Conservation (phyloP, 495 filamentous ascomycete species). For the Hypoxylon intermedium region DNA sequence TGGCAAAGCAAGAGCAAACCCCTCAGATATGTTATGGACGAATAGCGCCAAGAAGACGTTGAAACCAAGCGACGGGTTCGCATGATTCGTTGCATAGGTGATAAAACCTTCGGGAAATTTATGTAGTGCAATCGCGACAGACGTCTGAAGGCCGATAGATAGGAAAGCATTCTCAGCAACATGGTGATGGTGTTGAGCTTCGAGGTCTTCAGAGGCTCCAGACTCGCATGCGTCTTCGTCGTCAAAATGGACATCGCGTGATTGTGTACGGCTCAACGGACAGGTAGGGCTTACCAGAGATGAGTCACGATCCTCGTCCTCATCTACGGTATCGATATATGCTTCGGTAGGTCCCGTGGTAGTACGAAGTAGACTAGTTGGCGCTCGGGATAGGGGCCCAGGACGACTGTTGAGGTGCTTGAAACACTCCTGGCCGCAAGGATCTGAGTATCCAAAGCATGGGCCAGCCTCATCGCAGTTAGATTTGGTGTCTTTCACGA, state of each 20-base stretch:
- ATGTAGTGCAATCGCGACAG: conserved; percentile 91
- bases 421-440: conserved; percentile 84
- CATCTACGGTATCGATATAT: conserved; percentile 35
- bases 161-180: conserved; percentile 95
- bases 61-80: conserved; percentile 83
- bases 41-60: conserved; percentile 94
- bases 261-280: conserved; percentile 41
- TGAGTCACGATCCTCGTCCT: conserved; percentile 35
- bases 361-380: conserved; percentile 38
- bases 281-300: conserved; percentile 35
- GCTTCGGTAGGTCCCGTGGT: conserved; percentile 19
- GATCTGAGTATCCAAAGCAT: conserved; percentile 84
- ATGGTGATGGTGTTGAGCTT: conserved; percentile 83
- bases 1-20: conserved; percentile 91
- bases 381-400: conserved; percentile 30
- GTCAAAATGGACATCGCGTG: conserved; percentile 37
- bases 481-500: conserved; percentile 71
- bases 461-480: conserved; percentile 77
- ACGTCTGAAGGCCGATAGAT: conserved; percentile 90
- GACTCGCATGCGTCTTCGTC: conserved; percentile 41
- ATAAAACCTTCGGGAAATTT: conserved; percentile 99
- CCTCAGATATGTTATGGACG: conserved; percentile 97
- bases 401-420: conserved; percentile 54
- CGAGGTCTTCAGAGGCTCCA: conserved; percentile 46
- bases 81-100: conserved; percentile 97